Percentiles rank a stretch among this genome's conserved stretches.
phyloP scores from a whole-genome alignment of 2,329 filamentous ascomycete species.

The Fusarium sp. region DNA sequence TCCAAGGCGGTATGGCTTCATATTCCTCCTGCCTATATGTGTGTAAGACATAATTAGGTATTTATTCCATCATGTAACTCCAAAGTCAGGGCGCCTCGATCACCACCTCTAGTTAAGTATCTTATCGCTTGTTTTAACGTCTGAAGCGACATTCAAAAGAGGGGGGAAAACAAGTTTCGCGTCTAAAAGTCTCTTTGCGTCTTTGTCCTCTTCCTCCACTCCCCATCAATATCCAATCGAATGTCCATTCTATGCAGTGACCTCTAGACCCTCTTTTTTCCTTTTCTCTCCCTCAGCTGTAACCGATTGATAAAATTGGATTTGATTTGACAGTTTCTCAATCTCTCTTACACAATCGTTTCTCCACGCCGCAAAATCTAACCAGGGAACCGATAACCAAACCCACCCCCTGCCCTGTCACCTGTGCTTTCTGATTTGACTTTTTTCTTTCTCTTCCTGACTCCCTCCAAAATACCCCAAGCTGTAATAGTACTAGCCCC shows the following conservation, averaged over 20 bases:
- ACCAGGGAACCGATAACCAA: constrained; percentile 7
- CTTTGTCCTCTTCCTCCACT: constrained; percentile 1
- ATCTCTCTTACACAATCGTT: constrained; percentile 8
- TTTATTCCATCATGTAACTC: constrained; percentile 19
- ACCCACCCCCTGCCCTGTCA: neutral
- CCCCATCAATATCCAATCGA: constrained; percentile 23
- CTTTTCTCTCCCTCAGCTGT: neutral
- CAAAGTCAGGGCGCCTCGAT: neutral
- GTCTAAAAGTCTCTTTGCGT: constrained; percentile 6
- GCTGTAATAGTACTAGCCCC: constrained; percentile 26
- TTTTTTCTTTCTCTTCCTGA: neutral
- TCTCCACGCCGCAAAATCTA: constrained; percentile 16
- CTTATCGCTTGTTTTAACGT: neutral
- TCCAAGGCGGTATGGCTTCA: constrained; percentile 12
- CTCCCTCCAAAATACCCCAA: constrained; percentile 8
- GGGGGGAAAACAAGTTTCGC: constrained; percentile 15
- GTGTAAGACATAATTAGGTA: constrained; percentile 3
- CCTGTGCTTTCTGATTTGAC: neutral
- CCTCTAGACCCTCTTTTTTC: constrained; percentile 12
- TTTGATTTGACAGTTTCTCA: neutral
- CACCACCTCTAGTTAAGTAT: neutral
- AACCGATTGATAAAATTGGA: constrained; percentile 21
- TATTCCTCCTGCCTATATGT: neutral
- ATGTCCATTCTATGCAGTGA: constrained; percentile 6
- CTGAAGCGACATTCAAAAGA: neutral